A percentile compares a stretch with the other conserved stretches of the same genome.
Evolutionary conservation across 2,329 filamentous ascomycete species (phyloP).

Genomic region (Pseudocercospora macadamiae): DNA sequence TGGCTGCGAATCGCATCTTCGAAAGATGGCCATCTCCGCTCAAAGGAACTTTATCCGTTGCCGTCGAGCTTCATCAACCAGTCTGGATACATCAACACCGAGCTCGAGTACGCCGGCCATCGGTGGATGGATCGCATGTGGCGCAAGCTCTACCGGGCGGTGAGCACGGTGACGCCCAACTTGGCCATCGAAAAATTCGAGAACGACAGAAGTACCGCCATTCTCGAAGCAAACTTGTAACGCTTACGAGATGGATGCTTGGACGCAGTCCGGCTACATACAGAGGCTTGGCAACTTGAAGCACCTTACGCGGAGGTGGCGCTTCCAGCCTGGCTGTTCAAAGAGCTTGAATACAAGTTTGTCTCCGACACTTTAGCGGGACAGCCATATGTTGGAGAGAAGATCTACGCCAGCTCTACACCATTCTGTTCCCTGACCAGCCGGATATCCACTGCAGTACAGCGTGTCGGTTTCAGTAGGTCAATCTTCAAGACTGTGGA

Average conservation of each 20-base stretch:
- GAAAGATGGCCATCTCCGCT: not conserved
- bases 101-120: not conserved
- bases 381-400: not conserved
- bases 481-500: not conserved
- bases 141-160: not conserved
- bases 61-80: not conserved
- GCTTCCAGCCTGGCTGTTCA: not conserved
- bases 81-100: not conserved
- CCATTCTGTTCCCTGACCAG: not conserved
- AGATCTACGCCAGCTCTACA: not conserved
- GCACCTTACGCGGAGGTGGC: not conserved
- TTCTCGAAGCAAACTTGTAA: not conserved
- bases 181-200: not conserved
- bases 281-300: not conserved
- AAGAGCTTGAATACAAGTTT: not conserved
- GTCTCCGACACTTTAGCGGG: not conserved
- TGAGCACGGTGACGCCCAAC: not conserved
- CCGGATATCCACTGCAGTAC: not conserved
- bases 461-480: not conserved
- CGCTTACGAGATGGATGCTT: not conserved
- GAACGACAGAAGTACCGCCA: not conserved
- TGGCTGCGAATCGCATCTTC: not conserved
- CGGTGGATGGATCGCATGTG: not conserved
- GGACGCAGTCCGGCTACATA: not conserved
- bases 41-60: not conserved